Percentiles rank a stretch among this genome's conserved stretches.
Evolutionary conservation across 1,139 yeast species (phyloP).

Genomic region (Yamadazyma triangularis): DNA sequence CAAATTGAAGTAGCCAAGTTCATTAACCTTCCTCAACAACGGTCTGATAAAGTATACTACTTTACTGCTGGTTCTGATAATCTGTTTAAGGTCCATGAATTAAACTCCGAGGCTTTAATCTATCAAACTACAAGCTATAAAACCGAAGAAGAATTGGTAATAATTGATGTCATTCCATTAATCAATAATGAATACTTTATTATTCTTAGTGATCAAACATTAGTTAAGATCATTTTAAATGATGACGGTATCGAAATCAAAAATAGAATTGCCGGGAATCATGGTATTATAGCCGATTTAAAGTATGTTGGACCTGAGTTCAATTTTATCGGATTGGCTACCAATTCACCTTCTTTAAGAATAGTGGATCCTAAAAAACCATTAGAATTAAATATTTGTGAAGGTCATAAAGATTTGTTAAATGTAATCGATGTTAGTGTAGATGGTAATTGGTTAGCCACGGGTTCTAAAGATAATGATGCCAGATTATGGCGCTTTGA

Average conservation of each 20-base stretch:
- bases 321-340: constrained; percentile 70
- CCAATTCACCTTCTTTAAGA: constrained; percentile 90
- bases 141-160: constrained; percentile 65
- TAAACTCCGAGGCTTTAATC: constrained; percentile 30
- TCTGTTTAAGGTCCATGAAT: constrained; percentile 58
- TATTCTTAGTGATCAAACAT: constrained; percentile 81
- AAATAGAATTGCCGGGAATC: constrained; percentile 80
- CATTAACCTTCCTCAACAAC: constrained; percentile 24
- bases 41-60: constrained; percentile 18
- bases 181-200: constrained; percentile 23
- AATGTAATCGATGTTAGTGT: constrained; percentile 72
- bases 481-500: constrained; percentile 78
- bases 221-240: constrained; percentile 40
- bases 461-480: constrained; percentile 88
- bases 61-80: constrained; percentile 86
- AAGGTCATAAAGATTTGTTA: constrained; percentile 83
- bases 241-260: constrained; percentile 7
- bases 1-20: constrained; percentile 84
- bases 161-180: constrained; percentile 50
- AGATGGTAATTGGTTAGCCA: constrained; percentile 85
- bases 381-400: constrained; percentile 58
- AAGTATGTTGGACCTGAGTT: constrained; percentile 65
- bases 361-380: constrained; percentile 56
- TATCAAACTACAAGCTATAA: constrained; percentile 43
- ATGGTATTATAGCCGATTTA: constrained; percentile 91